Conservation (phyloP, 2,329 filamentous ascomycete genomes). For the Penicillium psychrosexuale region DNA sequence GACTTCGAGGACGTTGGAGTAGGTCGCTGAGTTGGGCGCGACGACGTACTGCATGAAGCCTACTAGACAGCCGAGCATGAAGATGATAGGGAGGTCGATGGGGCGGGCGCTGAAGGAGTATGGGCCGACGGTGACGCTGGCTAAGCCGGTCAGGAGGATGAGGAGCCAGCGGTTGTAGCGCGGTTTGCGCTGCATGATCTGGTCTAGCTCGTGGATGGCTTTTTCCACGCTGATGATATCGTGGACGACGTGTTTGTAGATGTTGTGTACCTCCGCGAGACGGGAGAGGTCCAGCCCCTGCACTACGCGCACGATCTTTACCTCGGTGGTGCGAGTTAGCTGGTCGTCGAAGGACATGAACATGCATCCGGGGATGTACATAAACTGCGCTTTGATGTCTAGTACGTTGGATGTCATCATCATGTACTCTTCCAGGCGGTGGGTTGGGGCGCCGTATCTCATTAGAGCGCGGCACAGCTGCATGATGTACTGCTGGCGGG, state of each 20-base stretch:
- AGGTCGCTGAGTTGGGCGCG: conserved; percentile 68
- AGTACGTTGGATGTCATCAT: conserved; percentile 80
- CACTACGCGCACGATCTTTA: conserved; percentile 42
- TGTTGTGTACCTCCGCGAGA: conserved; percentile 41
- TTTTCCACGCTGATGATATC: conserved; percentile 42
- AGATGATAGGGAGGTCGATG: conserved; percentile 51
- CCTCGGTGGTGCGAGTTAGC: conserved; percentile 43
- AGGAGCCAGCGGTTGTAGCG: conserved; percentile 53
- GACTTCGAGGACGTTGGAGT: conserved; percentile 38
- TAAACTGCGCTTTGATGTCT: conserved; percentile 80
- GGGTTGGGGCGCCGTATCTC: conserved; percentile 31
- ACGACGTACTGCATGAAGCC: conserved; percentile 71
- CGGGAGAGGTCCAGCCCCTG: conserved; percentile 44
- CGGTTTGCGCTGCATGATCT: conserved; percentile 55
- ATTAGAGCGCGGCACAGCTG: conserved; percentile 30
- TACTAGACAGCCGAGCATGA: conserved; percentile 69
- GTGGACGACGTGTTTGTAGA: conserved; percentile 47
- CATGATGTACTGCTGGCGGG: conserved; percentile 43
- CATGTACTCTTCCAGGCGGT: conserved; percentile 70
- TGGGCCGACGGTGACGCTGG: conserved; percentile 70
- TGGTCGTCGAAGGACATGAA: conserved; percentile 60
- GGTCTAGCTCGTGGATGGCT: conserved; percentile 38
- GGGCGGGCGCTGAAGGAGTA: conserved; percentile 73
- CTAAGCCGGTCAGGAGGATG: conserved; percentile 68
- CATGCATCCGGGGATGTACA: conserved; percentile 67